A percentile compares a stretch with the other conserved stretches of the same genome.
Conservation (phyloP, 2,329 filamentous ascomycete genomes). For the Sporothrix protearum region DNA sequence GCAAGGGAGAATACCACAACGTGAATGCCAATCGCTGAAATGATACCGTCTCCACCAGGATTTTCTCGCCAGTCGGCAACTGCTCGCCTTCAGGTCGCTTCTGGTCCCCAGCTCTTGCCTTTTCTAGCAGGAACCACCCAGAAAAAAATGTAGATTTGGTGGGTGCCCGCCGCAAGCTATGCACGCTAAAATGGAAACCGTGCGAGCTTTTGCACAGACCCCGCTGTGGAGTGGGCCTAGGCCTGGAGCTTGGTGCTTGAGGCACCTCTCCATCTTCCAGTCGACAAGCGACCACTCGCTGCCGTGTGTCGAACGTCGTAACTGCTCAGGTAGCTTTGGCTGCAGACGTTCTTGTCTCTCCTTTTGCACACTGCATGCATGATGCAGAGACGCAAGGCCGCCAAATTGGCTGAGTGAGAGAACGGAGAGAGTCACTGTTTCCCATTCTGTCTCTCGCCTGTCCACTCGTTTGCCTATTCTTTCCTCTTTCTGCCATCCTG, state of each 20-base stretch:
- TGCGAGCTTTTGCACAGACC: slow-evolving; percentile 10
- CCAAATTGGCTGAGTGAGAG: not conserved
- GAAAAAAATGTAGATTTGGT: not conserved
- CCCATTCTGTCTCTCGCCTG: not conserved
- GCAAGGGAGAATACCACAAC: not conserved
- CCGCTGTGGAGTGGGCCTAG: slow-evolving; percentile 12
- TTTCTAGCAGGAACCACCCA: not conserved
- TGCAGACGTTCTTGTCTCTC: not conserved
- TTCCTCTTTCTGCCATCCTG: slow-evolving; percentile 16
- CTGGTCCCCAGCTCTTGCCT: not conserved
- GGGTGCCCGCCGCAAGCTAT: not conserved
- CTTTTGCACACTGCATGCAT: not conserved
- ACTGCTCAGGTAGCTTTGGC: not conserved
- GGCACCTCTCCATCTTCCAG: not conserved
- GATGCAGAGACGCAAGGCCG: not conserved
- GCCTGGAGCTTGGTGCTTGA: not conserved
- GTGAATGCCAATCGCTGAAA: slow-evolving; percentile 18
- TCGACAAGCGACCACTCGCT: not conserved
- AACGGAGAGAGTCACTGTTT: not conserved
- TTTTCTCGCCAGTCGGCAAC: not conserved
- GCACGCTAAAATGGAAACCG: not conserved
- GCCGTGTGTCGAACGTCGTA: not conserved
- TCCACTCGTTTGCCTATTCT: not conserved
- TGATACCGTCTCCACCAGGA: not conserved
- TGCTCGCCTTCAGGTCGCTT: not conserved